Evolutionary conservation across 768 basidiomycete species (phyloP).

Genomic region (Xerocomellus chrysenteron): DNA sequence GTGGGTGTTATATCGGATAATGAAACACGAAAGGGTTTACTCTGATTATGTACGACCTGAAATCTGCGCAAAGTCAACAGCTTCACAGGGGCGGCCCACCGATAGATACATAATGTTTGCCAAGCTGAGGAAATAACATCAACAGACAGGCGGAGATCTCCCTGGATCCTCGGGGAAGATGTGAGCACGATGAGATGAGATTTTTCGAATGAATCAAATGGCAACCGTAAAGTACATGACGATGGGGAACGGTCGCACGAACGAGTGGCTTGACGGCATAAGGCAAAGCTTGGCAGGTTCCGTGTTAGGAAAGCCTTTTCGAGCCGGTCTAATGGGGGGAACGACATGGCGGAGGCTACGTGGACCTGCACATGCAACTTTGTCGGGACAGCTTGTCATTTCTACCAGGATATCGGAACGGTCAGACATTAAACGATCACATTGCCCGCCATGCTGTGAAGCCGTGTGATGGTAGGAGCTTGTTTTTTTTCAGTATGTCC

Average conservation of each 20-base stretch:
- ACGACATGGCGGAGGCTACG: background rate
- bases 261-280: conserved; percentile 1
- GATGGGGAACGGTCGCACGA: background rate
- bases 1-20: background rate
- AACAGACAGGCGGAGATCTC: conserved; percentile 1
- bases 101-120: background rate
- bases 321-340: background rate
- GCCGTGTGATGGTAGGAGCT: conserved; percentile 10
- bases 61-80: conserved; percentile 3
- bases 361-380: background rate
- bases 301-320: background rate
- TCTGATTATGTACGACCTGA: background rate
- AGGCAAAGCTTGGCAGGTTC: conserved; percentile 2
- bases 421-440: background rate
- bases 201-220: background rate
- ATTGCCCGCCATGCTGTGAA: conserved; percentile 22
- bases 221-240: background rate
- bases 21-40: background rate
- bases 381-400: conserved; percentile 3
- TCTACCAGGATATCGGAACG: background rate
- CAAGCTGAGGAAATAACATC: background rate
- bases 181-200: background rate
- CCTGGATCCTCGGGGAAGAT: background rate
- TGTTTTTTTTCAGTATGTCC: conserved; percentile 13
- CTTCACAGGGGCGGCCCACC: background rate